phyloP scores from a whole-genome alignment of 768 basidiomycete species.

The Polyporus arcularius region DNA sequence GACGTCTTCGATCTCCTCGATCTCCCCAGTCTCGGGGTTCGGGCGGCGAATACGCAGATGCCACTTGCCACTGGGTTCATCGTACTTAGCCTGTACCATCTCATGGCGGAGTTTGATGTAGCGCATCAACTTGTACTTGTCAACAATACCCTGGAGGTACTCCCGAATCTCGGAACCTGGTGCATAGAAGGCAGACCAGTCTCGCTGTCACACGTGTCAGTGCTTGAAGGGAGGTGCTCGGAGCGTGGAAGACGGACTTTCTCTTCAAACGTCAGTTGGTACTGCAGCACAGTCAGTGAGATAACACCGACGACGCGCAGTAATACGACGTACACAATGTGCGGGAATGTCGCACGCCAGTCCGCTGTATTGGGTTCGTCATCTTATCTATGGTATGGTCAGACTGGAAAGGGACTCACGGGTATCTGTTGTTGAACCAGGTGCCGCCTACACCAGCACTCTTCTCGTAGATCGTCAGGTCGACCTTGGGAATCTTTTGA shows the following conservation, averaged over 20 bases:
- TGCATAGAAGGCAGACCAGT: conserved; percentile 66
- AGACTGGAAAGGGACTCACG: conserved; percentile 17
- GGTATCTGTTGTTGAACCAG: conserved; percentile 58
- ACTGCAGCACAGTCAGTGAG: conserved; percentile 34
- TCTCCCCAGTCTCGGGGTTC: conserved; percentile 27
- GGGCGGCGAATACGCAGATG: conserved; percentile 43
- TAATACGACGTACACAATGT: conserved; percentile 43
- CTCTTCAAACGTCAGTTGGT: conserved; percentile 58
- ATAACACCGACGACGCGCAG: not conserved
- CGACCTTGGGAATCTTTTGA: conserved; percentile 43
- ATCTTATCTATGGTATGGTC: not conserved
- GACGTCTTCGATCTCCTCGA: conserved; percentile 54
- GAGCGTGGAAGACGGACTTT: conserved; percentile 36
- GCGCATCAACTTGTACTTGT: conserved; percentile 54
- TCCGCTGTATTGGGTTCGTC: conserved; percentile 35
- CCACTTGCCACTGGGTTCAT: conserved; percentile 58
- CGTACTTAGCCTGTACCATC: conserved; percentile 50
- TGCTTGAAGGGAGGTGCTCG: not conserved
- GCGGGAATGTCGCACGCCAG: conserved; percentile 63
- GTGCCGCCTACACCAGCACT: conserved; percentile 49
- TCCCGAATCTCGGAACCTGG: conserved; percentile 58
- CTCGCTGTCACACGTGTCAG: conserved; percentile 35
- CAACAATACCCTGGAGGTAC: conserved; percentile 55
- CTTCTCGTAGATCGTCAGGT: conserved; percentile 49
- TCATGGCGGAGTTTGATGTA: conserved; percentile 60